Evolutionary conservation across 176 grass and related monocot genomes (phyloP).

Genomic region (Hordeum vulgare): DNA sequence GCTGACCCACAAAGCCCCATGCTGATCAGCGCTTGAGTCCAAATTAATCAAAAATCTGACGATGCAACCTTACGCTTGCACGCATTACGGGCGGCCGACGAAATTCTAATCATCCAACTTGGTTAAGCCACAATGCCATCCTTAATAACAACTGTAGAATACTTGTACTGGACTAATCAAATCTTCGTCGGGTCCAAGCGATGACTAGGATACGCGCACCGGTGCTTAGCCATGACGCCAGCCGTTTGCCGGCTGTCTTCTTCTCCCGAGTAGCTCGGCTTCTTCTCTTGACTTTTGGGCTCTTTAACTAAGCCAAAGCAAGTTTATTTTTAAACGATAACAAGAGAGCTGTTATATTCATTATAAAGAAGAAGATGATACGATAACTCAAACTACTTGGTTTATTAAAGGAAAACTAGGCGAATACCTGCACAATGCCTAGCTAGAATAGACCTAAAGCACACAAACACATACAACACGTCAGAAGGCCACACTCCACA

Average conservation of each 20-base stretch:
- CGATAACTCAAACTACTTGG: too few relatives aligned
- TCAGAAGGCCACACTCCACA: too few relatives aligned
- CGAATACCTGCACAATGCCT: too few relatives aligned
- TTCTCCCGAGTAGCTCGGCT: constrained; percentile 8
- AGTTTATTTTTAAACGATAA: too few relatives aligned
- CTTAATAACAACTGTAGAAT: too few relatives aligned
- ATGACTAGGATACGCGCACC: constrained; percentile 12
- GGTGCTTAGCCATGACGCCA: constrained; percentile 24
- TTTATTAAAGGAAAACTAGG: too few relatives aligned
- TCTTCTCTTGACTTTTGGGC: constrained; percentile 6
- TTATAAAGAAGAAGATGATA: too few relatives aligned
- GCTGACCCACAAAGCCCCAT: background rate
- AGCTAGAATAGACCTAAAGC: too few relatives aligned
- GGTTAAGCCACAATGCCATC: background rate
- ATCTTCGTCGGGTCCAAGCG: constrained; percentile 3
- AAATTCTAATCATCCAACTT: background rate
- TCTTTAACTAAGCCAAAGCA: constrained; percentile 16
- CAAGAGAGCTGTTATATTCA: too few relatives aligned
- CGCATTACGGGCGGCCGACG: background rate
- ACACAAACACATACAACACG: too few relatives aligned
- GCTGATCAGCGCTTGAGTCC: background rate
- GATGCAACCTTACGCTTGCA: constrained; percentile 4
- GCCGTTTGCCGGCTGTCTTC: constrained; percentile 30
- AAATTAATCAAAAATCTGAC: constrained; percentile 3
- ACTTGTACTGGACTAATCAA: background rate